These are phyloP conservation scores for Graphilbum fragrans DNA, from an alignment of 2,329 filamentous ascomycete species.

Conservation along the genomic window DNA sequence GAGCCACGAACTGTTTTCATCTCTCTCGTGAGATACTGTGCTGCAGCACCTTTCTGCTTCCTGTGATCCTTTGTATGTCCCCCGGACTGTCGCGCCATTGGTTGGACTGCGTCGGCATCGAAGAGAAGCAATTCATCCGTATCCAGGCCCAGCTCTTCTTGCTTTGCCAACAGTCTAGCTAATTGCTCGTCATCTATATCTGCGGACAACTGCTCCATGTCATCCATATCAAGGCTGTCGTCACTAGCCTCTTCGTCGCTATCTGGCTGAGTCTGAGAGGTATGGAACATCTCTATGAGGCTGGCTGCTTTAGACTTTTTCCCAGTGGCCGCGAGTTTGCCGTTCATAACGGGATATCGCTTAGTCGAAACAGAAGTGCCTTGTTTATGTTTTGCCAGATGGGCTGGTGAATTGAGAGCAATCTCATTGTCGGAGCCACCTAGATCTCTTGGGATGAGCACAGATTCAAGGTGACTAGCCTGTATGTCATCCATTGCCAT, in stretches of 20 bases:
- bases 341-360: too few species aligned
- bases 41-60: background rate
- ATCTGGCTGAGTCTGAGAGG: too few species aligned
- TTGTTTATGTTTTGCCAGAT: background rate
- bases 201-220: background rate
- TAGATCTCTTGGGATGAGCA: constrained; percentile 25
- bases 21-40: background rate
- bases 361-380: too few species aligned
- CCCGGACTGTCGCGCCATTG: background rate
- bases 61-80: background rate
- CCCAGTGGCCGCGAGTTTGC: too few species aligned
- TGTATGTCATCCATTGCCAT: constrained; percentile 33
- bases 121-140: constrained; percentile 47
- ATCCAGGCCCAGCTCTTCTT: constrained; percentile 50
- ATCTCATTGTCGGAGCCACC: constrained; percentile 30
- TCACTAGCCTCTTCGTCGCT: constrained; percentile 1
- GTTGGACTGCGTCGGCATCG: constrained; percentile 21
- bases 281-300: too few species aligned
- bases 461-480: constrained; percentile 12
- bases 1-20: constrained; percentile 12
- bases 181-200: constrained; percentile 46
- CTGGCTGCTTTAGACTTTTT: too few species aligned
- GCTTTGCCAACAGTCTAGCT: constrained; percentile 46
- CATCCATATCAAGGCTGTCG: background rate
- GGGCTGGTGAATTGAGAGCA: constrained; percentile 7